These are phyloP conservation scores for Ganoderma leucocontextum DNA, from an alignment of 1,284 basidiomycete genomes.

Conservation along the genomic window DNA sequence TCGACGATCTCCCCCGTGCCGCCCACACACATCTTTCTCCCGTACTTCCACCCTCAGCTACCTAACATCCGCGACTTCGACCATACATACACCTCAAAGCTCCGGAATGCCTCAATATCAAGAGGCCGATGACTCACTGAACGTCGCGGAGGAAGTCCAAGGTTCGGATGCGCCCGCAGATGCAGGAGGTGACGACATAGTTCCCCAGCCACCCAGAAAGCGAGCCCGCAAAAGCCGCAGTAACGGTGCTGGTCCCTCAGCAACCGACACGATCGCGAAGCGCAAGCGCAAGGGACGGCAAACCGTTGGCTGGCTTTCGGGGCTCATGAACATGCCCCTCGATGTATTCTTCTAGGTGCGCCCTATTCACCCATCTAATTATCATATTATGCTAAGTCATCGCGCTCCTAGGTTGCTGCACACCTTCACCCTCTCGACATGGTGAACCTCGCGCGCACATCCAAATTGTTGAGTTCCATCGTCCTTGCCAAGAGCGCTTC, in stretches of 20 bases:
- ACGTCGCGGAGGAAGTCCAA: not conserved
- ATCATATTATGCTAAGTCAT: not conserved
- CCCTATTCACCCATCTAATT: not conserved
- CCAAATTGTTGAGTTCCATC: not conserved
- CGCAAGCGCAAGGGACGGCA: not conserved
- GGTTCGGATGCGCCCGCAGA: not conserved
- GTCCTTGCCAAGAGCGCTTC: not conserved
- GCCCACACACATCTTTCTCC: not conserved
- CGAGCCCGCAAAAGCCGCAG: not conserved
- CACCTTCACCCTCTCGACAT: not conserved
- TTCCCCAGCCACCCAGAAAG: not conserved
- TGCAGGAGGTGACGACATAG: not conserved
- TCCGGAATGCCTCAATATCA: not conserved
- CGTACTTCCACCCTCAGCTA: not conserved
- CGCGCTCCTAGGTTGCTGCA: not conserved
- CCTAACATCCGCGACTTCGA: not conserved
- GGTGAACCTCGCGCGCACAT: not conserved
- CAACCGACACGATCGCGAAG: not conserved
- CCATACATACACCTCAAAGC: not conserved
- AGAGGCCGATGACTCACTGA: not conserved
- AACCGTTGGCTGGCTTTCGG: not conserved
- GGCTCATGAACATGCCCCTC: constrained; percentile 1
- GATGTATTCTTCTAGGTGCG: not conserved
- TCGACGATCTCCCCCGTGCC: no score
- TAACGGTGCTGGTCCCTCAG: not conserved